Percentiles rank a stretch among this genome's conserved stretches.
Conservation (phyloP, 2,329 filamentous ascomycete species). For the Verruconis gallopava region DNA sequence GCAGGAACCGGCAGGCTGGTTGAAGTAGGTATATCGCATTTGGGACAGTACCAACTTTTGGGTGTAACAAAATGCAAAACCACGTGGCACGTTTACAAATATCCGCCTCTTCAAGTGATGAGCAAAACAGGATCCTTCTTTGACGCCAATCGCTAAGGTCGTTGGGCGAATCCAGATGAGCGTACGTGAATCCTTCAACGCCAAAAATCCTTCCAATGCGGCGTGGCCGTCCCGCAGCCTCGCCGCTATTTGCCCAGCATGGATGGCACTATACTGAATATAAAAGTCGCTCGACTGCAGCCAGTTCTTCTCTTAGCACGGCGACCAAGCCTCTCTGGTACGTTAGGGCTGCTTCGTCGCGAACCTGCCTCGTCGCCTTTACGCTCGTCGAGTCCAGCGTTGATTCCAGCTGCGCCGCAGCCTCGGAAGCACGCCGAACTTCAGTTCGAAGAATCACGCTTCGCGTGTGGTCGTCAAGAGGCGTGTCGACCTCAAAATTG, state of each 20-base stretch:
- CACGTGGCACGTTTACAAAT: too few species aligned
- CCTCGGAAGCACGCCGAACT: constrained; percentile 3
- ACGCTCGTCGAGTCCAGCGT: constrained; percentile 4
- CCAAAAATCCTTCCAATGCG: not conserved
- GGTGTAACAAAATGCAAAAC: too few species aligned
- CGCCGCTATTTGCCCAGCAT: constrained; percentile 2
- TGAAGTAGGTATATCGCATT: too few species aligned
- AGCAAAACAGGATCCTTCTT: too few species aligned
- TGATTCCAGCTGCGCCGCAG: constrained; percentile 3
- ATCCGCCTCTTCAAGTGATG: too few species aligned
- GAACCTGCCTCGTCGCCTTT: constrained; percentile 2
- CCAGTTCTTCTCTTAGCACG: constrained; percentile 6
- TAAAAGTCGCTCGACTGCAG: constrained; percentile 5
- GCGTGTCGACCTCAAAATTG: constrained; percentile 7
- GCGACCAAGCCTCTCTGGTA: constrained; percentile 8
- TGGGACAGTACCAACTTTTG: too few species aligned
- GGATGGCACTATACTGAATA: not conserved
- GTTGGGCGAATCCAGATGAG: not conserved
- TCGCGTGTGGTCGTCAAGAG: constrained; percentile 8
- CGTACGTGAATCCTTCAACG: not conserved
- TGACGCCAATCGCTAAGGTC: not conserved
- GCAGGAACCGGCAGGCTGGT: too few species aligned
- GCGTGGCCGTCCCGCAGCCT: not conserved
- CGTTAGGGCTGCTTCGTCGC: constrained; percentile 5
- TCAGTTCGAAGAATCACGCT: constrained; percentile 6